Conservation (phyloP, 805 yeast species). For the Kuraishia capsulata region DNA sequence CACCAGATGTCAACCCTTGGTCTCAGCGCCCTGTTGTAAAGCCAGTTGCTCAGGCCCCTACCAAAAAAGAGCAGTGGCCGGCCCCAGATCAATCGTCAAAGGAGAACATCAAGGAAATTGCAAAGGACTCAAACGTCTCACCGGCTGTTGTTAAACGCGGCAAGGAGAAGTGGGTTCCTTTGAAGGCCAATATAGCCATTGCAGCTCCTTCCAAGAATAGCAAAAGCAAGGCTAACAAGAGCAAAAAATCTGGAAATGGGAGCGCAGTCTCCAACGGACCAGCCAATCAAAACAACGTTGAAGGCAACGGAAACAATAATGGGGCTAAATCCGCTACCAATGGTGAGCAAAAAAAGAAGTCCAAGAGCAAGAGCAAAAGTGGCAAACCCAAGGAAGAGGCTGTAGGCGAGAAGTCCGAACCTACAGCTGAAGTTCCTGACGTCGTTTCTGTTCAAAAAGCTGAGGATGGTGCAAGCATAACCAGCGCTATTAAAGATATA, state of each 20-base stretch:
- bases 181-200: conserved; percentile 44
- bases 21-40: conserved; percentile 1
- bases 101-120: not conserved
- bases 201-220: conserved; percentile 16
- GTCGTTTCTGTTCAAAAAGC: no score
- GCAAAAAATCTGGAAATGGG: not conserved
- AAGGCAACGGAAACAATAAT: not conserved
- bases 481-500: not conserved
- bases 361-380: not conserved
- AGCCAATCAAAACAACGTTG: no score
- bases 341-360: not conserved
- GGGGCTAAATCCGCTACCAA: not conserved
- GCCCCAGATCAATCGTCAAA: not conserved
- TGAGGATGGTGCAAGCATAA: no score
- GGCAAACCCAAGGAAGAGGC: not conserved
- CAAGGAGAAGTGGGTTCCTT: conserved; percentile 69
- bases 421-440: no score
- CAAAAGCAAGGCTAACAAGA: not conserved
- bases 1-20: conserved; percentile 3
- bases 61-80: conserved; percentile 1
- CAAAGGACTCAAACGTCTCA: conserved; percentile 5
- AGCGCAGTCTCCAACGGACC: not conserved
- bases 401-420: not conserved
- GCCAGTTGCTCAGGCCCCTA: no score
- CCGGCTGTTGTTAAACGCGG: conserved; percentile 21